Conservation (phyloP, 768 basidiomycete species). For the Auricularia auricula-judae region DNA sequence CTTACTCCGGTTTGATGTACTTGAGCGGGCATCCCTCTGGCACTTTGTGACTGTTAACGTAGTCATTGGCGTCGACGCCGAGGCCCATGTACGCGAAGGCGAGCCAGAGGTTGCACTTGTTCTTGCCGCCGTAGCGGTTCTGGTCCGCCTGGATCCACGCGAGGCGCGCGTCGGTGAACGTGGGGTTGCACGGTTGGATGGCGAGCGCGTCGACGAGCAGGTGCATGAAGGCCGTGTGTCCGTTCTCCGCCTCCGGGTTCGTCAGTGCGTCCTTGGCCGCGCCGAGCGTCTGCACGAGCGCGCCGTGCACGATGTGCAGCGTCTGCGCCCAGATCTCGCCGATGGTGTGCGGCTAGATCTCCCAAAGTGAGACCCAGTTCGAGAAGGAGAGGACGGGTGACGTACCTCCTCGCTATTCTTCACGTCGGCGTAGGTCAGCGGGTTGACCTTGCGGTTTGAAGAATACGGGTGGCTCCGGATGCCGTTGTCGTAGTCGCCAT, state of each 20-base stretch:
- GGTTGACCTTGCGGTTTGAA: conserved; percentile 6
- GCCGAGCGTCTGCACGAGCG: conserved; percentile 5
- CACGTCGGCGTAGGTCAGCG: conserved; percentile 16
- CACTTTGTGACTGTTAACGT: not conserved
- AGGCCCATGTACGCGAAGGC: conserved; percentile 11
- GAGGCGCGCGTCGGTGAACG: not conserved
- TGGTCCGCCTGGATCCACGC: conserved; percentile 2
- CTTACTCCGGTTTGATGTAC: not conserved
- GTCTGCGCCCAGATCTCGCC: conserved; percentile 7
- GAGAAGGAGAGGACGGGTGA: no score
- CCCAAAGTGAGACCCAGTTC: no score
- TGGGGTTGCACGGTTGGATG: conserved; percentile 9
- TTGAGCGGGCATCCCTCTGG: not conserved
- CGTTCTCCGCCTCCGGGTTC: conserved; percentile 1
- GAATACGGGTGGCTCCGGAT: conserved; percentile 15
- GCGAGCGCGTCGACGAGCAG: conserved; percentile 4
- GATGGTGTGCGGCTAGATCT: not conserved
- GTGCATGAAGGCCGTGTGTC: conserved; percentile 8
- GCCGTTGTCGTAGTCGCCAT: conserved; percentile 29
- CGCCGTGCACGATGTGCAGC: conserved; percentile 6
- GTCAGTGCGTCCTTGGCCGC: conserved; percentile 1
- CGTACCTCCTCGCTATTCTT: conserved; percentile 1
- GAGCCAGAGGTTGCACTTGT: conserved; percentile 4
- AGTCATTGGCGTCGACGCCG: not conserved
- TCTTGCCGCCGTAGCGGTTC: conserved; percentile 2